Evolutionary conservation across 345 rosid species (phyloP).

Genomic region (Populus nigra): DNA sequence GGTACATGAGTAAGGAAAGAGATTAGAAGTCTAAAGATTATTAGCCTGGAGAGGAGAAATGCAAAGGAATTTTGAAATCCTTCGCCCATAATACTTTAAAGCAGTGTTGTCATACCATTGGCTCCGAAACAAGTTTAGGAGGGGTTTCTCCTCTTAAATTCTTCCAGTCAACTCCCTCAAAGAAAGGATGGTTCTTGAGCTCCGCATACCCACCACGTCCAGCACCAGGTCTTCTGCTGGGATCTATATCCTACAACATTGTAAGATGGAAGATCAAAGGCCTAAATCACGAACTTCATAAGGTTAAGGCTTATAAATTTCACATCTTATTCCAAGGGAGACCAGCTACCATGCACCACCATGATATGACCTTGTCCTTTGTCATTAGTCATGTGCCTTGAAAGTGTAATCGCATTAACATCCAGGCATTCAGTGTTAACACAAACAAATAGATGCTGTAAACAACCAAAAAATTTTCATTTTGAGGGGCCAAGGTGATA

Average conservation of each 20-base stretch:
- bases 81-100: constrained; percentile 2
- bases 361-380: background rate
- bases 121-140: constrained; percentile 73
- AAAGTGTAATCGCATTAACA: background rate
- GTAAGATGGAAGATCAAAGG: constrained; percentile 5
- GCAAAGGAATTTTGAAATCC: constrained; percentile 4
- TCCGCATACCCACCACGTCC: constrained; percentile 80
- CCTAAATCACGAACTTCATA: background rate
- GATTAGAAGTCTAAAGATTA: constrained; percentile 5
- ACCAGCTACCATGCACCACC: background rate
- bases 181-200: constrained; percentile 87
- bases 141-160: constrained; percentile 69
- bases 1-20: constrained; percentile 13
- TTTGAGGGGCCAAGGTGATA: background rate
- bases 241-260: constrained; percentile 72
- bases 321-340: background rate
- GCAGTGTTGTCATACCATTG: constrained; percentile 41
- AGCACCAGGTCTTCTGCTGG: constrained; percentile 89
- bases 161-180: constrained; percentile 80
- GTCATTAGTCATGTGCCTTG: background rate
- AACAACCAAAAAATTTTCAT: background rate
- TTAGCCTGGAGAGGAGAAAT: background rate
- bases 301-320: background rate
- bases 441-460: background rate
- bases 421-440: constrained; percentile 1